Conservation (phyloP, 495 filamentous ascomycete species). For the Chaetomium tenue region DNA sequence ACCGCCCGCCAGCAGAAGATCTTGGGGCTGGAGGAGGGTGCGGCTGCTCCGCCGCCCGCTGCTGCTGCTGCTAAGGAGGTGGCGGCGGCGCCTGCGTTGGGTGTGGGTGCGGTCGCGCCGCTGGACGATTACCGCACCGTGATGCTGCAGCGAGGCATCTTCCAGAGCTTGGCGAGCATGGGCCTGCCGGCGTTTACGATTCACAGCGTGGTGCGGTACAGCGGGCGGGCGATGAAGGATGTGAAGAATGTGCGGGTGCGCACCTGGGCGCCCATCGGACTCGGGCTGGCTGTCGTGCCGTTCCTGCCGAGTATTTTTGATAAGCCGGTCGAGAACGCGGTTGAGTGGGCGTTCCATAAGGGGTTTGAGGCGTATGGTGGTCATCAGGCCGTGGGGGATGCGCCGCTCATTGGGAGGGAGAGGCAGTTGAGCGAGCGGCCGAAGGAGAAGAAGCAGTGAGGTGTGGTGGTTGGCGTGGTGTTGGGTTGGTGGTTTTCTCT, state of each 20-base stretch:
- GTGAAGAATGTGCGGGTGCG: slow-evolving; percentile 69
- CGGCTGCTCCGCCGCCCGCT: slow-evolving; percentile 8
- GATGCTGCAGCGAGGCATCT: slow-evolving; percentile 85
- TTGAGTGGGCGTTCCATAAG: slow-evolving; percentile 86
- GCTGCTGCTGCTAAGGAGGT: not conserved
- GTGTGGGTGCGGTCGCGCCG: slow-evolving; percentile 61
- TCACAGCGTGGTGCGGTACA: slow-evolving; percentile 85
- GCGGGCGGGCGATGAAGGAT: slow-evolving; percentile 75
- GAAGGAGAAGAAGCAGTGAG: slow-evolving; percentile 59
- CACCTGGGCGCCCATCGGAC: slow-evolving; percentile 86
- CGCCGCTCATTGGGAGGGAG: slow-evolving; percentile 55
- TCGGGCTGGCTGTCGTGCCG: slow-evolving; percentile 84
- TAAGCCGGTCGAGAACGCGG: slow-evolving; percentile 83
- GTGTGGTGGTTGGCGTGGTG: slow-evolving; percentile 3
- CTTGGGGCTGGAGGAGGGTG: slow-evolving; percentile 34
- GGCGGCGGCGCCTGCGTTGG: slow-evolving; percentile 15
- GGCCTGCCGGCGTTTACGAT: slow-evolving; percentile 94
- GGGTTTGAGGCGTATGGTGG: slow-evolving; percentile 70
- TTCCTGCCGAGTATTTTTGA: slow-evolving; percentile 89
- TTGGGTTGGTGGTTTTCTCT: not conserved
- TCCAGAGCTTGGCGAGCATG: slow-evolving; percentile 90
- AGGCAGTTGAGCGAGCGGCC: slow-evolving; percentile 50
- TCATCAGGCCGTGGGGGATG: slow-evolving; percentile 52
- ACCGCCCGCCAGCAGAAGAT: slow-evolving; percentile 41
- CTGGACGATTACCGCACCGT: slow-evolving; percentile 89